Percentiles rank a stretch among this genome's conserved stretches.
These are phyloP conservation scores for Sporothrix pallida DNA, from an alignment of 2,329 filamentous ascomycete species.

Conservation along the genomic window DNA sequence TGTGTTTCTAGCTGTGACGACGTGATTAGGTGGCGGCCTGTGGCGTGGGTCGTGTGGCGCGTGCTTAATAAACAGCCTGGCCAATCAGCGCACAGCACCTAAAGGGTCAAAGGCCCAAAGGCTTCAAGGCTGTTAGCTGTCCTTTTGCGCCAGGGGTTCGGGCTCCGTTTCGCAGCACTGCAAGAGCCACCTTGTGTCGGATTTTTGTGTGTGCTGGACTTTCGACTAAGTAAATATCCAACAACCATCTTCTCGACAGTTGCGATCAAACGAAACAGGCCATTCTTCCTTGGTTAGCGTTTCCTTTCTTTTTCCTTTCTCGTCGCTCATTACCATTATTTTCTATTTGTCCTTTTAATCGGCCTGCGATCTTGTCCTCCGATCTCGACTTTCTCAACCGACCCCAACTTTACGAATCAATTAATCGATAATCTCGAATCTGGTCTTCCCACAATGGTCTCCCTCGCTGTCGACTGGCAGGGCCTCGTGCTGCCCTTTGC, in stretches of 20 bases:
- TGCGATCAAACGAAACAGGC: neutral
- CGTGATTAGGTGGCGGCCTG: constrained; percentile 24
- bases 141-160: constrained; percentile 30
- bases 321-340: constrained; percentile 2
- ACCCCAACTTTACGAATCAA: no score
- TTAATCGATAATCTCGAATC: no score
- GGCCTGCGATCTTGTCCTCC: neutral
- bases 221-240: neutral
- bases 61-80: neutral
- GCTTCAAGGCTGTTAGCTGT: constrained; percentile 31
- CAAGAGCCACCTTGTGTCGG: constrained; percentile 11
- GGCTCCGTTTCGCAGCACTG: neutral
- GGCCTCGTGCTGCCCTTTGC: constrained; percentile 85
- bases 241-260: constrained; percentile 9
- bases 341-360: neutral
- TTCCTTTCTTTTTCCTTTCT: neutral
- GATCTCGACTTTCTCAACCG: neutral
- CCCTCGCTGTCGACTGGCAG: constrained; percentile 72
- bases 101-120: neutral
- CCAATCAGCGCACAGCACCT: constrained; percentile 5
- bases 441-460: constrained; percentile 48
- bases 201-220: neutral
- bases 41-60: constrained; percentile 25
- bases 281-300: constrained; percentile 15
- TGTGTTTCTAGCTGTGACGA: constrained; percentile 19